Percentiles rank a stretch among this genome's conserved stretches.
Conservation (phyloP, 2,329 filamentous ascomycete species). For the Trichophyton simii region DNA sequence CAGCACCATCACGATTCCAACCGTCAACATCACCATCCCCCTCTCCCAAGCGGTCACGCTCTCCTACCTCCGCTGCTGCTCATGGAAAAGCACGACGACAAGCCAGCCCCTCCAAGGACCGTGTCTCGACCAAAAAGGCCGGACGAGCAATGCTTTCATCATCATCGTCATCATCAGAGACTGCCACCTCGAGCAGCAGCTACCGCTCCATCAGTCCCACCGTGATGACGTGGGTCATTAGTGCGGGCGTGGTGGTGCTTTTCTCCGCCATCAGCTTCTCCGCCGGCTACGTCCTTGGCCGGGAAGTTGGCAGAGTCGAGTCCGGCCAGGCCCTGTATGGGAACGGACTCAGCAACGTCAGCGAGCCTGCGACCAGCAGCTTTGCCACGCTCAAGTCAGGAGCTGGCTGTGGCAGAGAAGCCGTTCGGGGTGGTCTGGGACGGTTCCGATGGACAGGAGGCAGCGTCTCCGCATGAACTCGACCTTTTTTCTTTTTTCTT, state of each 20-base stretch:
- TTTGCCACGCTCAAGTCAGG: constrained; percentile 20
- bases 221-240: constrained; percentile 53
- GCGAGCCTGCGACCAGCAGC: constrained; percentile 15
- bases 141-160: constrained; percentile 16
- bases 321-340: constrained; percentile 21
- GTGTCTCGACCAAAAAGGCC: constrained; percentile 23
- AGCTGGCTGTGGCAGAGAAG: constrained; percentile 33
- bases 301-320: constrained; percentile 45
- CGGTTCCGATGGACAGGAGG: constrained; percentile 32
- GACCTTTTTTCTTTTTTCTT: not conserved
- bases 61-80: constrained; percentile 14
- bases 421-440: constrained; percentile 32
- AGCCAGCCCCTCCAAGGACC: constrained; percentile 29
- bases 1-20: not conserved
- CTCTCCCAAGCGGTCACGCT: constrained; percentile 12
- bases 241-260: constrained; percentile 51
- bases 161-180: constrained; percentile 8
- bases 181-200: constrained; percentile 15
- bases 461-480: constrained; percentile 24
- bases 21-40: not conserved
- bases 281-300: constrained; percentile 50
- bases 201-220: constrained; percentile 40
- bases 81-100: constrained; percentile 15
- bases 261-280: constrained; percentile 53
- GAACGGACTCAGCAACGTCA: constrained; percentile 18